Evolutionary conservation across 345 rosid genomes (phyloP), one percentile per base, ranked within the genome.

Genomic region (Eucalyptus grandis): DNA sequence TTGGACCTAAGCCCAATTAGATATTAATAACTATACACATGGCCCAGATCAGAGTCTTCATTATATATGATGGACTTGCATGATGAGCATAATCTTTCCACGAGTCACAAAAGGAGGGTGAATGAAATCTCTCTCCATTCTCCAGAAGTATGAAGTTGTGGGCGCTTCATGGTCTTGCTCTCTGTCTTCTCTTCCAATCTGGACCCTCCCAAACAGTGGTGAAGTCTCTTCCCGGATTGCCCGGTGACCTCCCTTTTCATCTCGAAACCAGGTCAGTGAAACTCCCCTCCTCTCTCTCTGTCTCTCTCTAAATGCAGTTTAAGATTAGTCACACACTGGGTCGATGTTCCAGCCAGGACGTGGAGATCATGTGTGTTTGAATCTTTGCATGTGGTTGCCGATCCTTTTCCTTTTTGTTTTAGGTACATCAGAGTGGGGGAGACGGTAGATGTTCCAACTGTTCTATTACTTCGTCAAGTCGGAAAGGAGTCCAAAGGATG

Each of bases 211-310:
- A 87, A 54, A 49, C 58, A 26, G 34, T 46, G 49, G 87, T 90
- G 17, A 44, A 91, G 89, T 90, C 86, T 34, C 62, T 90, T 60
- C 92, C 92, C 5, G 91, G 91, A 3, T 91, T 77, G 47, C 53
- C 86, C 24, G 91, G 92, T 22, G 86, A 88, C 86, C 92, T 88
- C n/a, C 92, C 91, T 2, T 91, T 91, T 65, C 49, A 46, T 30
- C 91, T 91, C 17, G 91, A 91, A 87, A 91, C 91, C 27, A 88
- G 92, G 91, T 90, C 37, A 8, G 58, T 58, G 27, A 21, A 19
- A 5, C 86, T 6, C 9, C 83, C 3, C 34, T 4, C 2, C 15
- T 11, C 8, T 72, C 7, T 37, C 5, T 56, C 8, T 5, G 9
- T 83, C 86, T 43, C 86, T 43, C n/a, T 6, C 4, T 7, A 11